phyloP scores from a whole-genome alignment of 306 rosid species.

The Quercus robur region DNA sequence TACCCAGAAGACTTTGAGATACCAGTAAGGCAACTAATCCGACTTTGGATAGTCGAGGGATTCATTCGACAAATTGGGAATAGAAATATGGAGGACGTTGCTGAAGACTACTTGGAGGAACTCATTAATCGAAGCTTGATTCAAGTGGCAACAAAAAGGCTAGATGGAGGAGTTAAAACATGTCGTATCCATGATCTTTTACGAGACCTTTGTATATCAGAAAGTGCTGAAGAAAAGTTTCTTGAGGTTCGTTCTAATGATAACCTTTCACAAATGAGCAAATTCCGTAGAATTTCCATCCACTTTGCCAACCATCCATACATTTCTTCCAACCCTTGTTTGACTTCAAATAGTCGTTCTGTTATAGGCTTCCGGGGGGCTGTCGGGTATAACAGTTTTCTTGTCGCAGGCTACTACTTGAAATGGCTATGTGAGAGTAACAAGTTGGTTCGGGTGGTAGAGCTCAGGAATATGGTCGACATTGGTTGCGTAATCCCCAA shows the following conservation, averaged over 20 bases:
- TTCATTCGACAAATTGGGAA: too few relatives aligned
- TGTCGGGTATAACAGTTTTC: fast-evolving
- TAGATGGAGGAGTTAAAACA: background rate
- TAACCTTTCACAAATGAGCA: background rate
- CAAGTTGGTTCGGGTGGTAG: too few relatives aligned
- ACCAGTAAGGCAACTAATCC: too few relatives aligned
- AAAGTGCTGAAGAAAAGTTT: background rate
- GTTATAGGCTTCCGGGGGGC: fast-evolving
- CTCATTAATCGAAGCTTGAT: background rate
- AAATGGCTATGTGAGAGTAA: too few relatives aligned
- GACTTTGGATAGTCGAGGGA: too few relatives aligned
- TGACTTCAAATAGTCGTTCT: background rate
- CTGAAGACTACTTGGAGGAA: background rate
- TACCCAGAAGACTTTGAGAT: too few relatives aligned
- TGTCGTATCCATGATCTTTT: slow-evolving; percentile 1
- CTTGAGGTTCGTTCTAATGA: fast-evolving
- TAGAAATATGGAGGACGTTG: background rate
- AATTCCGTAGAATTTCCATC: background rate
- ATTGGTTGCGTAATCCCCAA: too few relatives aligned
- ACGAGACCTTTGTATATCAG: background rate
- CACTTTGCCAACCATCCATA: background rate
- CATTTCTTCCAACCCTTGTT: background rate
- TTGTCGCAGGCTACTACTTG: too few relatives aligned
- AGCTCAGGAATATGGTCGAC: fast-evolving
- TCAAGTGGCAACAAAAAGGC: background rate